A percentile compares a stretch with the other conserved stretches of the same genome.
phyloP scores from a whole-genome alignment of 2,329 filamentous ascomycete species.

The Penicillium sp. region DNA sequence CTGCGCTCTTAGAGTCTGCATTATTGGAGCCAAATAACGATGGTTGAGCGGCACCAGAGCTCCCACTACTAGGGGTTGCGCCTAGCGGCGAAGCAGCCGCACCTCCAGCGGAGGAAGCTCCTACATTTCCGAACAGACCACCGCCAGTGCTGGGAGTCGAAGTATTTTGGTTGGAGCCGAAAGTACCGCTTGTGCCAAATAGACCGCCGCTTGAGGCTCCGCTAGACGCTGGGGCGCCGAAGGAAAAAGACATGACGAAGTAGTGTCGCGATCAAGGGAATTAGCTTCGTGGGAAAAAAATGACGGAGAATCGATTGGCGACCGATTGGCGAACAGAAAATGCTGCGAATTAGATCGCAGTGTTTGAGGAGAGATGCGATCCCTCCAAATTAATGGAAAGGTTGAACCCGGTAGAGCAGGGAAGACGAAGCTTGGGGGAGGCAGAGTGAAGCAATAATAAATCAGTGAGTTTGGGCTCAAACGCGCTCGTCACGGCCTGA shows the following conservation, averaged over 20 bases:
- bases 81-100: conserved; percentile 43
- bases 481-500: conserved; percentile 23
- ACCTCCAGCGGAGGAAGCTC: conserved; percentile 37
- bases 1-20: conserved; percentile 10
- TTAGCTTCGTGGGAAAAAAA: conserved; percentile 28
- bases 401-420: conserved; percentile 3
- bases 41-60: conserved; percentile 24
- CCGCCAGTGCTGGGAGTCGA: conserved; percentile 33
- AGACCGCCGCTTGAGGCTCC: conserved; percentile 38
- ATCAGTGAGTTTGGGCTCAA: conserved; percentile 28
- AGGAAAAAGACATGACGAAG: conserved; percentile 41
- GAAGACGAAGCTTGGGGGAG: conserved; percentile 9
- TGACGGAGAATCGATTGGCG: conserved; percentile 15
- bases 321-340: conserved; percentile 13
- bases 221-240: conserved; percentile 43
- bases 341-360: conserved; percentile 19
- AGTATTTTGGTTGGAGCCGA: conserved; percentile 36
- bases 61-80: conserved; percentile 24
- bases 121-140: conserved; percentile 48
- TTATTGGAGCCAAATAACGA: conserved; percentile 34
- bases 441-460: conserved; percentile 21
- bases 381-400: conserved; percentile 5
- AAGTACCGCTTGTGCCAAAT: conserved; percentile 40
- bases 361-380: conserved; percentile 5
- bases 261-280: conserved; percentile 24